phyloP scores from a whole-genome alignment of 495 filamentous ascomycete species.

The Penicillium subrubescens region DNA sequence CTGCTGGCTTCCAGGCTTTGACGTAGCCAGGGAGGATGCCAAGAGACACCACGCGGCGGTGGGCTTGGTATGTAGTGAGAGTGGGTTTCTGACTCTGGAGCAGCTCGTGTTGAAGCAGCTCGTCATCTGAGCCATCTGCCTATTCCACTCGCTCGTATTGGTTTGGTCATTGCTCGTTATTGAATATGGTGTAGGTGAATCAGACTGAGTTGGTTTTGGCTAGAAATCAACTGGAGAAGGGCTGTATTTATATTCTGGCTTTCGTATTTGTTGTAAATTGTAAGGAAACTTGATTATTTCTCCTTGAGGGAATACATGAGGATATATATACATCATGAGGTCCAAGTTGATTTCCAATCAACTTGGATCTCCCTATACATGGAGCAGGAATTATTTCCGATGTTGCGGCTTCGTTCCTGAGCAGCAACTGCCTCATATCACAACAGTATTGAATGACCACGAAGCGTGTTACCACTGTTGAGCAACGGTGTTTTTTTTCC shows the following conservation, averaged over 20 bases:
- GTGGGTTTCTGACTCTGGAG: not conserved
- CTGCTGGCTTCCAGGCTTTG: not conserved
- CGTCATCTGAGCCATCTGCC: not conserved
- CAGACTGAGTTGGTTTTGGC: not conserved
- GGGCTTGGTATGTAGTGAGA: not conserved
- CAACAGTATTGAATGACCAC: too few relatives aligned
- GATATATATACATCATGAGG: too few relatives aligned
- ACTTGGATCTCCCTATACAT: too few relatives aligned
- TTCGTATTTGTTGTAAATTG: too few relatives aligned
- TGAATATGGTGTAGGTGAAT: not conserved
- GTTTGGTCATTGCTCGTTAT: not conserved
- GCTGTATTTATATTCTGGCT: not conserved
- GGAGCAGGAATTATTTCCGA: too few relatives aligned
- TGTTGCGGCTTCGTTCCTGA: too few relatives aligned
- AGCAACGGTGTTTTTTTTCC: too few relatives aligned
- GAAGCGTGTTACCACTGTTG: too few relatives aligned
- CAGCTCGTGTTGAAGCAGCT: conserved; percentile 2
- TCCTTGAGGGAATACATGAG: too few relatives aligned
- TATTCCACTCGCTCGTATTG: not conserved
- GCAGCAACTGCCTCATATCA: too few relatives aligned
- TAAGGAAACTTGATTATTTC: too few relatives aligned
- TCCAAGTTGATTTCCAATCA: too few relatives aligned
- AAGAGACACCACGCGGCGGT: not conserved
- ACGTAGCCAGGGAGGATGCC: conserved; percentile 6
- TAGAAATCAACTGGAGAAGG: not conserved